phyloP scores from a whole-genome alignment of 352 stramenopile genomes.

The Phytophthora syringae region DNA sequence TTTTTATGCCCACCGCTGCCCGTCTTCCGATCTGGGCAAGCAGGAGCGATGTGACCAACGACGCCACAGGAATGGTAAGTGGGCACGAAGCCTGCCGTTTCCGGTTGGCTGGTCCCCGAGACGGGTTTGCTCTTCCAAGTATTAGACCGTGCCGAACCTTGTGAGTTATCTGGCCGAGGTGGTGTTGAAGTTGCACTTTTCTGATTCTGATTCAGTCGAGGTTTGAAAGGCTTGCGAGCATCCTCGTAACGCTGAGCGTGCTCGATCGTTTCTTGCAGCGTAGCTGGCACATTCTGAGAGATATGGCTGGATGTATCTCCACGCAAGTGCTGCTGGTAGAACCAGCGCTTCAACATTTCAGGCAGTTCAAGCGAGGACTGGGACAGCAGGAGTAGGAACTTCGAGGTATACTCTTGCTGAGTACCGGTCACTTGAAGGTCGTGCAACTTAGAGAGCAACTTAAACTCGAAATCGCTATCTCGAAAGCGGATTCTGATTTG shows the following conservation, averaged over 20 bases:
- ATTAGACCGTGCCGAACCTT: not conserved
- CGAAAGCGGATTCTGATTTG: constrained; percentile 2
- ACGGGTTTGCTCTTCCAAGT: not conserved
- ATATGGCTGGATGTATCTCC: constrained; percentile 8
- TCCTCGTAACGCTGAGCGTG: constrained; percentile 12
- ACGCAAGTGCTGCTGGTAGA: not conserved
- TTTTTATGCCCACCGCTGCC: not conserved
- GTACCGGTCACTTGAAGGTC: not conserved
- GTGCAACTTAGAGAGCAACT: constrained; percentile 1
- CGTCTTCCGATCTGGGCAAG: not conserved
- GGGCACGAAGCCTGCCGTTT: not conserved
- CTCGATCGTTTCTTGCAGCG: constrained; percentile 11
- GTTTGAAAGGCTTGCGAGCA: not conserved
- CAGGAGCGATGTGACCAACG: constrained; percentile 5
- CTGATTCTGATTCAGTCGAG: not conserved
- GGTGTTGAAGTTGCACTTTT: constrained; percentile 3
- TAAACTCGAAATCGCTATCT: constrained; percentile 1
- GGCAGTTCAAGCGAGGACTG: not conserved
- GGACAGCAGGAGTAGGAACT: not conserved
- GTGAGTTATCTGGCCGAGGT: not conserved
- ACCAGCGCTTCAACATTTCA: not conserved
- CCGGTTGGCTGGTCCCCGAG: not conserved
- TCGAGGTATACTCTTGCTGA: not conserved
- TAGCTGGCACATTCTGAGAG: constrained; percentile 4
- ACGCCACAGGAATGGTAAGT: not conserved